A percentile compares a stretch with the other conserved stretches of the same genome.
These are phyloP conservation scores for Blastocystis sp. DNA, from an alignment of 352 stramenopile species.

Conservation along the genomic window DNA sequence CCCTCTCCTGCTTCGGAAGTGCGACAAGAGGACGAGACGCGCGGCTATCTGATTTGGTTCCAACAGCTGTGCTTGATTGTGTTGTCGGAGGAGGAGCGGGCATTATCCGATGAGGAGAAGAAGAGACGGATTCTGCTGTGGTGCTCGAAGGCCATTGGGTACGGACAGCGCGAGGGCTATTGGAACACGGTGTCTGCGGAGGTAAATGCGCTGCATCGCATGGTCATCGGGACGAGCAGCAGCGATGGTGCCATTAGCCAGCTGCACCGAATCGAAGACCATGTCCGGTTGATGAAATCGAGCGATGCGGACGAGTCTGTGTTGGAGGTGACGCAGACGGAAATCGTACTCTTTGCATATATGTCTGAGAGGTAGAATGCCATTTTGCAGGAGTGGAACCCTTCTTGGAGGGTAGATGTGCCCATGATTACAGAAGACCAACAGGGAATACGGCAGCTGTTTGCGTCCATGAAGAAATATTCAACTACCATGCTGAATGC, in stretches of 20 bases:
- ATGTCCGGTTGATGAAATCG: neutral
- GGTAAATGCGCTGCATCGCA: neutral
- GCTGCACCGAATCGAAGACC: neutral
- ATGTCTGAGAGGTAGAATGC: too few relatives aligned
- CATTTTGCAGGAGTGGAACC: too few relatives aligned
- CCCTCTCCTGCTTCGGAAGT: neutral
- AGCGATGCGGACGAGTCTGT: too few relatives aligned
- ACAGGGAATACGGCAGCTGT: neutral
- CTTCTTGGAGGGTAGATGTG: neutral
- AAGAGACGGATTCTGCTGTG: neutral
- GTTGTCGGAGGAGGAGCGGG: neutral
- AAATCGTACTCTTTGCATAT: too few relatives aligned
- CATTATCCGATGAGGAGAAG: neutral
- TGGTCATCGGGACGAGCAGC: neutral
- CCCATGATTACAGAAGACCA: neutral
- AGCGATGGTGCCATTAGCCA: neutral
- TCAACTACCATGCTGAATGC: constrained; percentile 1
- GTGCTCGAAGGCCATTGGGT: neutral
- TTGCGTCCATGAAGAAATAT: neutral
- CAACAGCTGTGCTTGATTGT: neutral
- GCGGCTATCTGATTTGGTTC: neutral
- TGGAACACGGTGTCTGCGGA: neutral
- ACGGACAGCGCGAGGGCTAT: neutral
- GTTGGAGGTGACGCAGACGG: too few relatives aligned
- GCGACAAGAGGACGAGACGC: neutral